These are phyloP conservation scores for Eremomyces bilateralis DNA, from an alignment of 495 filamentous ascomycete species.

Conservation along the genomic window DNA sequence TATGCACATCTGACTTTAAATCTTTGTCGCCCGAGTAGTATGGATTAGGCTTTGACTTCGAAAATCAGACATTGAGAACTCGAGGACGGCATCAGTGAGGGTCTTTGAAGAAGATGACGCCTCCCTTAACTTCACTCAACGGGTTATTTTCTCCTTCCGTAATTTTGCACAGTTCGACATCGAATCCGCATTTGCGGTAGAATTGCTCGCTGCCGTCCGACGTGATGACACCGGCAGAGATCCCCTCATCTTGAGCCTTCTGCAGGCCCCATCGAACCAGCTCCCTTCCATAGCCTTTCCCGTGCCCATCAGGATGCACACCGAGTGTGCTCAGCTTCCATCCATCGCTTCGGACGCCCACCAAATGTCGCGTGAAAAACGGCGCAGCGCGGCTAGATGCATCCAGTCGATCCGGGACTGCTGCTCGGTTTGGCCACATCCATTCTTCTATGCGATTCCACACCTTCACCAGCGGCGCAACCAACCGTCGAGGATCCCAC, in stretches of 20 bases:
- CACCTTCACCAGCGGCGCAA: too few species aligned
- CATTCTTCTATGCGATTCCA: too few species aligned
- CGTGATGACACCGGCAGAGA: conserved; percentile 2
- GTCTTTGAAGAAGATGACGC: conserved; percentile 11
- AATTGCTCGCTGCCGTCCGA: conserved; percentile 6
- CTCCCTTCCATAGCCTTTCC: conserved; percentile 3
- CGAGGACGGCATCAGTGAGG: too few species aligned
- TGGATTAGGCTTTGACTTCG: too few species aligned
- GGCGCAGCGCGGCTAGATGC: too few species aligned
- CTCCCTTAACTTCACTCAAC: conserved; percentile 7
- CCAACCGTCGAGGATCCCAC: background rate
- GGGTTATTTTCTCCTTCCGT: conserved; percentile 5
- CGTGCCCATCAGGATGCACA: conserved; percentile 4
- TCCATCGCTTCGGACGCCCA: too few species aligned
- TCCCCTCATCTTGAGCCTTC: conserved; percentile 2
- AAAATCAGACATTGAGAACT: too few species aligned
- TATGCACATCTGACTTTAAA: too few species aligned
- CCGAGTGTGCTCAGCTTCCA: conserved; percentile 5
- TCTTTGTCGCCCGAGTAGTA: too few species aligned
- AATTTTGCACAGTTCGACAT: conserved; percentile 1
- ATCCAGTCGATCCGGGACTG: too few species aligned
- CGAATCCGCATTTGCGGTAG: conserved; percentile 6
- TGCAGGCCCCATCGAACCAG: conserved; percentile 7
- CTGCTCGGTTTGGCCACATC: too few species aligned
- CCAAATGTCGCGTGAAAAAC: too few species aligned